A percentile compares a stretch with the other conserved stretches of the same genome.
These are phyloP conservation scores for Yueomyces sinensis DNA, from an alignment of 805 yeast species.

Conservation along the genomic window DNA sequence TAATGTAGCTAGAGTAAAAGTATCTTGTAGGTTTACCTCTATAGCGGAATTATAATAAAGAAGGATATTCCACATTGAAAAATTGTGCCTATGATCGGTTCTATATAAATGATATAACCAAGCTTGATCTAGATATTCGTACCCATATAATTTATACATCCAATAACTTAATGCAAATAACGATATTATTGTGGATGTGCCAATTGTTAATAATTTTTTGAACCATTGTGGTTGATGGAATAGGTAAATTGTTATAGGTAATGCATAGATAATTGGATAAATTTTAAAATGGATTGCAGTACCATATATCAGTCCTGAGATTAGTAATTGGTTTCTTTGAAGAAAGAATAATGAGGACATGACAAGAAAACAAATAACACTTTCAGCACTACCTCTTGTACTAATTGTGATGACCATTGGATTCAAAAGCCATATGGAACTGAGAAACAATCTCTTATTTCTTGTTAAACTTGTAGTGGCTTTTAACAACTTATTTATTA, in stretches of 20 bases:
- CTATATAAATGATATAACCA: constrained; percentile 74
- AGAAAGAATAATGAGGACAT: constrained; percentile 42
- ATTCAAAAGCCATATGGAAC: constrained; percentile 74
- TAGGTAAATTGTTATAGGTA: constrained; percentile 47
- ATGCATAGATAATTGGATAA: constrained; percentile 71
- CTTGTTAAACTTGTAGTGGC: neutral
- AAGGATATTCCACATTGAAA: constrained; percentile 71
- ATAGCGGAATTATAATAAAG: constrained; percentile 47
- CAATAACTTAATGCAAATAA: constrained; percentile 34
- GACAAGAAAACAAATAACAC: constrained; percentile 68
- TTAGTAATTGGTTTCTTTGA: constrained; percentile 16
- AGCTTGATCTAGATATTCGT: constrained; percentile 62
- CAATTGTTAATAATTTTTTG: constrained; percentile 29
- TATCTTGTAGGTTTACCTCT: neutral
- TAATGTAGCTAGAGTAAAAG: constrained; percentile 1
- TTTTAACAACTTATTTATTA: constrained; percentile 33
- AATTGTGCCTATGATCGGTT: constrained; percentile 89
- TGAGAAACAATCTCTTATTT: constrained; percentile 22
- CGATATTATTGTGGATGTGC: constrained; percentile 28
- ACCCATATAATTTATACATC: constrained; percentile 64
- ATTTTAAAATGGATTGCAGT: constrained; percentile 78
- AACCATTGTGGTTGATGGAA: constrained; percentile 27
- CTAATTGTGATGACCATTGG: constrained; percentile 92
- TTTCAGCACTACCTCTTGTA: constrained; percentile 89
- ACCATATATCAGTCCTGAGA: constrained; percentile 48